Evolutionary conservation across 805 yeast species (phyloP), one percentile per base, ranked within the genome.

Genomic region (Tetrapisispora pingtungensis): DNA sequence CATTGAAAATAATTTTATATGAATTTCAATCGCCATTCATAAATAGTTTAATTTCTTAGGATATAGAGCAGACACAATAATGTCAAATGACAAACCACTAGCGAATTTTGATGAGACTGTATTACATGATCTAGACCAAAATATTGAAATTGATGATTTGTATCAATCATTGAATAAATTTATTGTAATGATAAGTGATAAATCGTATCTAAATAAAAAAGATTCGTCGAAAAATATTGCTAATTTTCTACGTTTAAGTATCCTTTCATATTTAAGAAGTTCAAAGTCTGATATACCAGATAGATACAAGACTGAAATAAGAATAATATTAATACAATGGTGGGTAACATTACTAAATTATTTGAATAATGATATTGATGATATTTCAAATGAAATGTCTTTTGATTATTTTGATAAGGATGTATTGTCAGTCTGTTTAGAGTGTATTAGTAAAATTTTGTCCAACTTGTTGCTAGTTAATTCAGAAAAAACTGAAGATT

Each of bases 361-460:
- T 37, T 44, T 59, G 14, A 53, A 48, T 15, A 51, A 51, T 35
- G 56, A 58, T 43, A 41, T 18, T 3, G 13, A 24, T 41, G 17
- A 30, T 19, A 18, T 13, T 19, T 20, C 33, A 18, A 22, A 14
- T 2, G 24, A 28, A 10, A 10, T 17, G 6, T 2, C 17, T 10
- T 3, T 27, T n/a, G 13, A 27, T 10, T 15, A 37, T 27, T 37
- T n/a, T 18, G 43, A 50, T 33, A 47, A 47, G 2, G 44, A 47
- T 18, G 36, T 54, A n/a, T 38, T 57, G 1, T 58, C 66, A 3
- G 63, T 64, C 7, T 48, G 57, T 5, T 40, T 66, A 32, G 70
- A 66, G 42, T 56, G 62, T 35, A 50, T 66, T 13, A 61, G 66
- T 41, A 54, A 65, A 40, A 48, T 66, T 15, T 49, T 61, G 45